phyloP scores from a whole-genome alignment of 495 filamentous ascomycete genomes.

The Penicillium pancosmium region DNA sequence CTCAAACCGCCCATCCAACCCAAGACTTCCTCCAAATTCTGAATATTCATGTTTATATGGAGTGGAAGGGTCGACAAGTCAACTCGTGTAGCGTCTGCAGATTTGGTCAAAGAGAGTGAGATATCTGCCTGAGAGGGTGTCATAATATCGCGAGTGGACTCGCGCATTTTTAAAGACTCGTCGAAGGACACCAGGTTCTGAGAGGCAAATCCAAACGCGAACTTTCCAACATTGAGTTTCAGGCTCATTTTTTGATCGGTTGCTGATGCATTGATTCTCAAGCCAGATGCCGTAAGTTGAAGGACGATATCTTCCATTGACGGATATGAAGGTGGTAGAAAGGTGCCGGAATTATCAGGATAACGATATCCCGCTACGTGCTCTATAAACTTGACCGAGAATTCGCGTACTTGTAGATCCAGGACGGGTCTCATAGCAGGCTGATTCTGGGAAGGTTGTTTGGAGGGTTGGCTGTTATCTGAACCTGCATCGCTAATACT shows the following conservation, averaged over 20 bases:
- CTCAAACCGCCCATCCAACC: conserved; percentile 90
- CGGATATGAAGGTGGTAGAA: conserved; percentile 24
- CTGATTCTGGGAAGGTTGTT: conserved; percentile 14
- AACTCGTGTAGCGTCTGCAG: conserved; percentile 53
- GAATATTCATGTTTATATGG: conserved; percentile 75
- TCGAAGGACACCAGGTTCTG: conserved; percentile 77
- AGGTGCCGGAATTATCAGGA: conserved; percentile 18
- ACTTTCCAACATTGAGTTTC: conserved; percentile 57
- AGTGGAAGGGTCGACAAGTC: conserved; percentile 84
- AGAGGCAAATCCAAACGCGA: conserved; percentile 72
- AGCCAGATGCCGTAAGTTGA: conserved; percentile 28
- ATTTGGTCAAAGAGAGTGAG: conserved; percentile 59
- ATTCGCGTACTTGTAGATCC: conserved; percentile 53
- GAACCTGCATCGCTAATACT: conserved; percentile 36
- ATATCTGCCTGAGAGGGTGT: conserved; percentile 65
- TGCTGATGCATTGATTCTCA: conserved; percentile 29
- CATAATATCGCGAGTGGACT: conserved; percentile 67
- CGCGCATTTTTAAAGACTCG: conserved; percentile 63
- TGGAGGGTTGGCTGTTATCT: conserved; percentile 20
- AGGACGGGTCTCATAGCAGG: conserved; percentile 40
- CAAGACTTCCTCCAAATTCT: conserved; percentile 81
- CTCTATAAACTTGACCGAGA: conserved; percentile 68
- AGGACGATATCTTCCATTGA: conserved; percentile 42
- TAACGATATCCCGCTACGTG: conserved; percentile 51
- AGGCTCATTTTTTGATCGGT: conserved; percentile 28